Evolutionary conservation across 371 early-diverging fungal genomes (phyloP), one percentile per base, ranked within the genome.

Genomic region (Sporodiniella umbellata): DNA sequence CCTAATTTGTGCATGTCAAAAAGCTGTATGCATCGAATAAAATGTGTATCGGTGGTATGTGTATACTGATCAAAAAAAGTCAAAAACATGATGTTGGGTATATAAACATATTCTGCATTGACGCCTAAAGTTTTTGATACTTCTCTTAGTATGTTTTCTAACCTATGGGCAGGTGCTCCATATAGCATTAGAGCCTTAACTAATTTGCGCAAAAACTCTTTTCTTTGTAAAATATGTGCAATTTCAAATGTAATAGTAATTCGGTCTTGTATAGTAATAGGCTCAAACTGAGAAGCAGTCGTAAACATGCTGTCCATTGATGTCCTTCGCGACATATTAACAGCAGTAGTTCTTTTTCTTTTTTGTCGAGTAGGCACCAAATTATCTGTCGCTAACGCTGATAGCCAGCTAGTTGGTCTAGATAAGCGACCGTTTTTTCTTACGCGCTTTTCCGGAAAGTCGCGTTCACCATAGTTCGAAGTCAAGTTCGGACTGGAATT

Each of bases 41-140:
- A 80, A 43, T 88, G 87, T 0, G 90, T 90, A 45, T 90, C 89
- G n/a, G 86, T 86, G 5, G 89, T 84, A 48, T 88, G 85, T 1
- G 88, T 88, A 22, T 81, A 75, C 14, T 75, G 75, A 58, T 88
- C 87, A 50, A 79, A 79, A 47, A 90, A 88, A 2, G 84, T 78
- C 33, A 90, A 69, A 37, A 89, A 78, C 79, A 88, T 84, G 25
- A 86, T 72, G 22, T 83, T 83, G 3, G 90, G 90, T 47, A 87
- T 64, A 45, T 79, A 77, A 8, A 84, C 78, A 44, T 86, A 87
- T 43, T 81, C 79, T 1, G 85, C 86, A 15, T 87, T 82, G 8
- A 89, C 78, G 12, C 79, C 80, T 44, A 89, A 58, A 6, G 80
- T 79, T 15, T 62, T 58, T 22, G 73, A 76, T 33, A 83, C 66